Conservation (phyloP, 1,284 basidiomycete genomes). For the Cryptococcus floricola region DNA sequence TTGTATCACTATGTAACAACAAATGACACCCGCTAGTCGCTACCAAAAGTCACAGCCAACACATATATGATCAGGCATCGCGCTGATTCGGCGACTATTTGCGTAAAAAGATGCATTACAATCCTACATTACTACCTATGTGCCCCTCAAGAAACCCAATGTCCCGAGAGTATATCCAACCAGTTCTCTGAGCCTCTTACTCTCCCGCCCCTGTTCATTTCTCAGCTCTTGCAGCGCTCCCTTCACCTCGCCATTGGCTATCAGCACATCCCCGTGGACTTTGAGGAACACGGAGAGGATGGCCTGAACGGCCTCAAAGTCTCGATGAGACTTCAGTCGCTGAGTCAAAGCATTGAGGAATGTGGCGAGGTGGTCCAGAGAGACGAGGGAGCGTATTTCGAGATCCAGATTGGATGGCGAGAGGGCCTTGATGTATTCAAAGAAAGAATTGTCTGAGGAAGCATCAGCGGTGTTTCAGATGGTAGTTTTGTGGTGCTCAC, state of each 20-base stretch:
- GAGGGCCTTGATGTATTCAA: conserved; percentile 77
- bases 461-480: not conserved
- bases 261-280: conserved; percentile 76
- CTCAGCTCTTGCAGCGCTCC: conserved; percentile 58
- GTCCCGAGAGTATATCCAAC: conserved; percentile 48
- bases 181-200: conserved; percentile 57
- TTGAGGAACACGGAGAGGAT: conserved; percentile 78
- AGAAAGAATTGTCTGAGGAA: conserved; percentile 71
- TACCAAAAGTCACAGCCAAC: not conserved
- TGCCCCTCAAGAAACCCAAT: conserved; percentile 41
- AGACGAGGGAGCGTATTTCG: conserved; percentile 73
- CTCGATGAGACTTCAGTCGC: conserved; percentile 71
- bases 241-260: conserved; percentile 62
- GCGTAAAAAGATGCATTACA: not conserved
- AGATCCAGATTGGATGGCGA: conserved; percentile 87
- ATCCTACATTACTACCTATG: not conserved
- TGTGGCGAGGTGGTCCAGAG: conserved; percentile 60
- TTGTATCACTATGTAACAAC: not conserved
- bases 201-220: conserved; percentile 66
- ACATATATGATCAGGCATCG: conserved; percentile 1
- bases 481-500: conserved; percentile 53
- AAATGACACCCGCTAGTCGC: no score
- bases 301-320: conserved; percentile 95
- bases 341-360: conserved; percentile 73
- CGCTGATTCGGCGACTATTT: no score